Evolutionary conservation across 75 land plant genomes (phyloP).

Genomic region (Sequoiadendron giganteum): DNA sequence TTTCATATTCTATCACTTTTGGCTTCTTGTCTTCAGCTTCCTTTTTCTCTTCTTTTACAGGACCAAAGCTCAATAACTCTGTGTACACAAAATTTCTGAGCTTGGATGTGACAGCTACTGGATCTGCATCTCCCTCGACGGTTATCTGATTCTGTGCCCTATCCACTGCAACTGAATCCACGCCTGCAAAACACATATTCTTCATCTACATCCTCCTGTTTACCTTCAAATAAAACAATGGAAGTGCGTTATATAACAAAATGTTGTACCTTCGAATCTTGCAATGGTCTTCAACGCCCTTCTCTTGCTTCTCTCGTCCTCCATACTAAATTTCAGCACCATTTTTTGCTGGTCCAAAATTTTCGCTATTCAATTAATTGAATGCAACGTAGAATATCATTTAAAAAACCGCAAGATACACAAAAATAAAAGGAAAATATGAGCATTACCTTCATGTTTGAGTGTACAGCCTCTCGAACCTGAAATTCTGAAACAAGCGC

Average conservation of each 20-base stretch:
- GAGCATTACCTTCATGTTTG: no score
- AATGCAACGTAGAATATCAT: not conserved
- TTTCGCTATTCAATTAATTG: not conserved
- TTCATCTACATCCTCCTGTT: no score
- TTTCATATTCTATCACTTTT: no score
- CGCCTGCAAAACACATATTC: no score
- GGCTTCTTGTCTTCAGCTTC: not conserved
- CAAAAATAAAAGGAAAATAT: no score
- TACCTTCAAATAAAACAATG: no score
- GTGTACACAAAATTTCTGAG: not conserved
- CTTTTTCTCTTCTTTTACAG: not conserved
- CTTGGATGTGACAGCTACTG: not conserved
- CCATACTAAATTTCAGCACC: not conserved
- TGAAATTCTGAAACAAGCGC: no score
- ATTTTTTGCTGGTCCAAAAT: not conserved
- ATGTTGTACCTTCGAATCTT: not conserved
- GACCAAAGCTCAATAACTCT: not conserved
- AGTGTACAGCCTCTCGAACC: no score
- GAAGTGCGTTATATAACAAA: no score
- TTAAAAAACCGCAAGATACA: no score
- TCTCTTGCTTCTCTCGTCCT: not conserved
- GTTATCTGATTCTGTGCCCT: not conserved
- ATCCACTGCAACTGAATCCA: no score
- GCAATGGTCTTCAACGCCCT: not conserved
- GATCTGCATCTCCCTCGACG: not conserved